Evolutionary conservation across 768 basidiomycete genomes (phyloP).

Genomic region (Boletus rubropictus): DNA sequence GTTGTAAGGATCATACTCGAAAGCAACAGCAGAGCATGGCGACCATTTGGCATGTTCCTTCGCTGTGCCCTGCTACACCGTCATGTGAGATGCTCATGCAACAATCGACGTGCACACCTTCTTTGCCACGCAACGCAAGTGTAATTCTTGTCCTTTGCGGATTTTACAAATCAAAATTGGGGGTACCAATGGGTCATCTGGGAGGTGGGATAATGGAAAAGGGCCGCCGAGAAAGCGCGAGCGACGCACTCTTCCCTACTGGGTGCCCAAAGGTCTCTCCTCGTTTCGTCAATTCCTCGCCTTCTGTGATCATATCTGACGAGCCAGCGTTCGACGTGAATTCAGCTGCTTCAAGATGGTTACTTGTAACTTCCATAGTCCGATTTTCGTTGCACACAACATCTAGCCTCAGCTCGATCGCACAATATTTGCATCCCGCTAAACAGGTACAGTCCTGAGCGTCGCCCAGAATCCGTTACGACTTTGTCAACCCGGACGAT

Average conservation of each 20-base stretch:
- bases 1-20: conserved; percentile 98
- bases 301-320: conserved; percentile 31
- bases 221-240: not conserved
- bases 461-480: conserved; percentile 2
- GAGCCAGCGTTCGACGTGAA: conserved; percentile 37
- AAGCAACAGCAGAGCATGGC: conserved; percentile 88
- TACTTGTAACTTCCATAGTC: conserved; percentile 83
- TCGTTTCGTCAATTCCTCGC: conserved; percentile 73
- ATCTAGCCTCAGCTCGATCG: conserved; percentile 74
- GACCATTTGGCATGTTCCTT: conserved; percentile 99
- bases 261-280: conserved; percentile 73
- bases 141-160: conserved; percentile 89
- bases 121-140: conserved; percentile 80
- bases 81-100: not conserved
- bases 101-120: conserved; percentile 52
- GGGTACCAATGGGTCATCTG: conserved; percentile 54
- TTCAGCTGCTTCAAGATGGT: conserved; percentile 65
- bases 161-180: conserved; percentile 89
- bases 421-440: conserved; percentile 79
- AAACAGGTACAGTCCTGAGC: conserved; percentile 87
- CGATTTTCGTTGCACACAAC: conserved; percentile 66
- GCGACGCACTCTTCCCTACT: conserved; percentile 69
- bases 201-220: conserved; percentile 4
- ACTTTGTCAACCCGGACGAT: not conserved
- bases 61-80: conserved; percentile 72